Percentiles rank a stretch among this genome's conserved stretches.
Conservation (phyloP, 2,329 filamentous ascomycete species). For the Cladosporium sp. region DNA sequence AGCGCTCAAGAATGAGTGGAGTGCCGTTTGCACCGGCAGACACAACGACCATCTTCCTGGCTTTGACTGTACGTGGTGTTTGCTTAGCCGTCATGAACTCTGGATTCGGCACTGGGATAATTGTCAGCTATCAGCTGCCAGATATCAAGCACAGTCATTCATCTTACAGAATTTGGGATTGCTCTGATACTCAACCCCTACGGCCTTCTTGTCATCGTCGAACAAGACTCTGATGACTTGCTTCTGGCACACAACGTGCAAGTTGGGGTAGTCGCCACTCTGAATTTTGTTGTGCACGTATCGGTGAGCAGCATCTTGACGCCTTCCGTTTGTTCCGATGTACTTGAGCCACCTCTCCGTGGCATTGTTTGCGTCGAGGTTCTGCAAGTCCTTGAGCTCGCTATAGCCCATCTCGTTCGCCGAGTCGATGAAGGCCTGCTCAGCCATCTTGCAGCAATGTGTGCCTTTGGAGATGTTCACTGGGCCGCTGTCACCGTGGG, state of each 20-base stretch:
- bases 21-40: constrained; percentile 51
- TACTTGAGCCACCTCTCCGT: constrained; percentile 47
- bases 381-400: constrained; percentile 52
- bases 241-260: constrained; percentile 55
- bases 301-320: constrained; percentile 55
- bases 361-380: constrained; percentile 44
- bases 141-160: not conserved
- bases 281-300: constrained; percentile 53
- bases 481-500: constrained; percentile 54
- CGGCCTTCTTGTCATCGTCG: constrained; percentile 43
- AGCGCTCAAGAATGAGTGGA: constrained; percentile 57
- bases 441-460: constrained; percentile 34
- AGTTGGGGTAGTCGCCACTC: constrained; percentile 50
- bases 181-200: constrained; percentile 55
- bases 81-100: constrained; percentile 35
- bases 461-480: constrained; percentile 53
- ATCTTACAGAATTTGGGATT: constrained; percentile 37
- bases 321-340: constrained; percentile 47
- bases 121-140: not conserved
- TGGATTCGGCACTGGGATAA: constrained; percentile 20
- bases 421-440: constrained; percentile 50
- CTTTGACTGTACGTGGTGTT: constrained; percentile 41
- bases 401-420: constrained; percentile 47
- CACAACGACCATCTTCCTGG: constrained; percentile 52
- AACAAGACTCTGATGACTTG: constrained; percentile 47